These are phyloP conservation scores for Fragaria ananassa DNA, from an alignment of 306 rosid species.

Conservation along the genomic window DNA sequence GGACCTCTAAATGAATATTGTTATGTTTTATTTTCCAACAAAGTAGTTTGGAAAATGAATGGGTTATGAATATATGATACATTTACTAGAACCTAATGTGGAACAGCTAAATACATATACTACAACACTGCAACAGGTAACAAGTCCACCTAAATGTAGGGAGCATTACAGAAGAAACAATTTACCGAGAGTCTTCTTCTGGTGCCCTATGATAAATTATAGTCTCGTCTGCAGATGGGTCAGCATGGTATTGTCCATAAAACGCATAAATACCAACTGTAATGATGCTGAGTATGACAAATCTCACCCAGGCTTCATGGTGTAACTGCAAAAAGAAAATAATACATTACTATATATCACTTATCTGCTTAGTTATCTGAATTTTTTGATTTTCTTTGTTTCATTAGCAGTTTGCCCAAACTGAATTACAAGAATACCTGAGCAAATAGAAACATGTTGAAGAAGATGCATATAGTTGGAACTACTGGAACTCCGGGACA, in stretches of 20 bases:
- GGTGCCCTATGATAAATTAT: slow-evolving; percentile 44
- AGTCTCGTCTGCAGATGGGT: slow-evolving; percentile 57
- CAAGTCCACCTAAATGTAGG: background rate
- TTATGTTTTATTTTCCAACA: slow-evolving; percentile 6
- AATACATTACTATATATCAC: slow-evolving; percentile 20
- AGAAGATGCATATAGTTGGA: slow-evolving; percentile 78
- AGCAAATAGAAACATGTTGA: slow-evolving; percentile 86
- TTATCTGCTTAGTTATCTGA: slow-evolving; percentile 7
- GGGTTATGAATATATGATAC: slow-evolving; percentile 10
- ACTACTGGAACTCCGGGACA: slow-evolving; percentile 87
- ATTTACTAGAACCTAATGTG: background rate
- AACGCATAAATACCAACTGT: slow-evolving; percentile 69
- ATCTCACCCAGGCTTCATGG: slow-evolving; percentile 91
- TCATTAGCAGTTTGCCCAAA: slow-evolving; percentile 5
- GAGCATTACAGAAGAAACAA: slow-evolving; percentile 13
- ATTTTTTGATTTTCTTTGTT: slow-evolving; percentile 3
- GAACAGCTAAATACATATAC: slow-evolving; percentile 15
- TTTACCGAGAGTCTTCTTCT: slow-evolving; percentile 37
- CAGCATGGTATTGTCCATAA: slow-evolving; percentile 88
- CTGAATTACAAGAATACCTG: slow-evolving; percentile 51
- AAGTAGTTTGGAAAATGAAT: slow-evolving; percentile 1
- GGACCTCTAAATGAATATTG: background rate
- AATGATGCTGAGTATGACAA: slow-evolving; percentile 54
- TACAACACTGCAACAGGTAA: slow-evolving; percentile 2
- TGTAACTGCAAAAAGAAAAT: slow-evolving; percentile 62